Evolutionary conservation across 1,139 yeast genomes (phyloP).

Genomic region (Sugiyamaella novakii): DNA sequence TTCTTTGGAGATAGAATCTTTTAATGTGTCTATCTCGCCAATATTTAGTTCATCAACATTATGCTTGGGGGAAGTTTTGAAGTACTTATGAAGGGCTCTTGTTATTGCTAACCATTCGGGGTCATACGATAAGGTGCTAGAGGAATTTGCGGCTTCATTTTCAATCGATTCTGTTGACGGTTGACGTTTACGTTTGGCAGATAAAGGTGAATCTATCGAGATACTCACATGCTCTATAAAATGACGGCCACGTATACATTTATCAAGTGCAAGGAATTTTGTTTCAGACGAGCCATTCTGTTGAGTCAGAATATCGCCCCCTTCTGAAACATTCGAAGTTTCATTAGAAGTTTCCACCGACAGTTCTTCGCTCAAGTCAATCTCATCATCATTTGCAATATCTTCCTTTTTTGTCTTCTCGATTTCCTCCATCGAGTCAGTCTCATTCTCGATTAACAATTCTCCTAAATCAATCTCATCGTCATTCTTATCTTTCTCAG

Average conservation of each 20-base stretch:
- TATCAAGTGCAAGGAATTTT: conserved; percentile 77
- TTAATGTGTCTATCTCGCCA: conserved; percentile 20
- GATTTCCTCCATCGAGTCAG: too few relatives aligned
- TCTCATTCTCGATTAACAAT: conserved; percentile 5
- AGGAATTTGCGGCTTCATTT: not conserved
- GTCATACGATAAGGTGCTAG: conserved; percentile 37
- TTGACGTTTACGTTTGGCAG: conserved; percentile 17
- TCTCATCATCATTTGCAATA: conserved; percentile 26
- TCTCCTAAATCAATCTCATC: conserved; percentile 24
- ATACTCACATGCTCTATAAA: conserved; percentile 53
- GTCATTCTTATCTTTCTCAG: conserved; percentile 28
- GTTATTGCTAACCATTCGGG: conserved; percentile 46
- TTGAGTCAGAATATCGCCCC: not conserved
- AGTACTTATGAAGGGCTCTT: conserved; percentile 34
- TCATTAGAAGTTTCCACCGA: not conserved
- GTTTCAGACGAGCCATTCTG: conserved; percentile 1
- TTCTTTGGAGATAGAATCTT: conserved; percentile 29
- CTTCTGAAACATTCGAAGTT: not conserved
- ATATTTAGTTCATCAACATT: conserved; percentile 18
- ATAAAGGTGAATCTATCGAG: conserved; percentile 31
- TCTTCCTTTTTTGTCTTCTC: not conserved
- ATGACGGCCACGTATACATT: conserved; percentile 65
- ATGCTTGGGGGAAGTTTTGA: conserved; percentile 18
- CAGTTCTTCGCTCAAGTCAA: conserved; percentile 28
- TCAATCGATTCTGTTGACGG: conserved; percentile 5